Evolutionary conservation across 2,329 filamentous ascomycete species (phyloP), one percentile per base, ranked within the genome.

Genomic region (Botrytis elliptica): DNA sequence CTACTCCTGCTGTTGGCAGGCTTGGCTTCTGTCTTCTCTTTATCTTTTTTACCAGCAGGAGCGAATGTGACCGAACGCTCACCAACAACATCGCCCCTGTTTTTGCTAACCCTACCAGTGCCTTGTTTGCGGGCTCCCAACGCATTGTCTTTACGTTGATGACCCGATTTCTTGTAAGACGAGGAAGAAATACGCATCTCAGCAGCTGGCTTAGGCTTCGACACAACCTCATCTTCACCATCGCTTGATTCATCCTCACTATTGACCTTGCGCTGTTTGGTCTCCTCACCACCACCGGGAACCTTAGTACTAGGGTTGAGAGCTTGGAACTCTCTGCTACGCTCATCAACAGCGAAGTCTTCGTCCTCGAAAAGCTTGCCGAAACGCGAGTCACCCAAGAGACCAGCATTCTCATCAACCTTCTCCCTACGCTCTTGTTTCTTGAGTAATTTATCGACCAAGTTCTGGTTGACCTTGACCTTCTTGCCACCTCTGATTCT

Each of bases 401-500:
- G 84, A 74, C 90, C 91, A 75, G 87, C 89, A 76, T 86, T 85
- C 71, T 85, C 84, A 75, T 91, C 89, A 70, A 89, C 85, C 73
- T 85, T 84, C 49, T 85, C 86, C 79, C 88, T 86, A 80, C 86
- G 88, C 79, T 90, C 89, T 79, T 89, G 88, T 76, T 87, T 88
- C 81, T 89, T 88, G 85, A 89, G 90, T 77, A 89, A 88, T 82
- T 92, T 94, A 81, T 95, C 92, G 75, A 92, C 92, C 76, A 93
- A 83, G 77, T 88, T 91, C 80, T 94, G 90, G 82, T 99, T 99
- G 84, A 99, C 94, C 87, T 98, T 98, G 85, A 97, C 92, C 87
- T 97, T 98, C 86, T 97, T 98, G 83, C 91, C 94, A 77, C 95
- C 95, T 78, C 96, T 90, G 80, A 99, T 98, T 77, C 96, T 89